phyloP scores from a whole-genome alignment of 2,329 filamentous ascomycete genomes.

The Cylindrodendrum hubeiense region DNA sequence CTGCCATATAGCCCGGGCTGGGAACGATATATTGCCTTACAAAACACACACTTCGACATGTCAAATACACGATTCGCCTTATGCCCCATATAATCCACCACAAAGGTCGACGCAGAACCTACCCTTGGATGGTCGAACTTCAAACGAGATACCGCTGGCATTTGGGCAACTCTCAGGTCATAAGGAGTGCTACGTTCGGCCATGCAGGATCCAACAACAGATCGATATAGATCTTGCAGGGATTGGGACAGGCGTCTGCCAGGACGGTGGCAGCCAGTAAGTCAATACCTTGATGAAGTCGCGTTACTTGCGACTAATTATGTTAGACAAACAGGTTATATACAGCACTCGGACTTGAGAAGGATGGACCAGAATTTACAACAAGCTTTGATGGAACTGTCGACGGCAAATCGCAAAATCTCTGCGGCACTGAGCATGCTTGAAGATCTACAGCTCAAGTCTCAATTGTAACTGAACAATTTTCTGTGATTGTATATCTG shows the following conservation, averaged over 20 bases:
- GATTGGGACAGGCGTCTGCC: background rate
- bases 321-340: background rate
- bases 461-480: background rate
- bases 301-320: background rate
- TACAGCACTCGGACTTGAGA: background rate
- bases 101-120: background rate
- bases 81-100: background rate
- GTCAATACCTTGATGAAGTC: background rate
- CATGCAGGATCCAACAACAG: background rate
- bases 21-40: background rate
- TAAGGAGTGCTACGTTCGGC: background rate
- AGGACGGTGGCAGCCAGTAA: background rate
- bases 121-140: background rate
- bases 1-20: background rate
- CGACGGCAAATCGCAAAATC: background rate
- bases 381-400: background rate
- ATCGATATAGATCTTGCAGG: background rate
- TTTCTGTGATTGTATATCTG: no score
- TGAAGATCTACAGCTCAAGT: background rate
- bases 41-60: background rate
- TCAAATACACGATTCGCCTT: background rate
- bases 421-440: background rate
- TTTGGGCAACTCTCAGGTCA: background rate
- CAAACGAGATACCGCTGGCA: background rate
- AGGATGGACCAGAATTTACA: background rate